Percentiles rank a stretch among this genome's conserved stretches.
Conservation (phyloP, 768 basidiomycete species). For the Leccinum boreale region DNA sequence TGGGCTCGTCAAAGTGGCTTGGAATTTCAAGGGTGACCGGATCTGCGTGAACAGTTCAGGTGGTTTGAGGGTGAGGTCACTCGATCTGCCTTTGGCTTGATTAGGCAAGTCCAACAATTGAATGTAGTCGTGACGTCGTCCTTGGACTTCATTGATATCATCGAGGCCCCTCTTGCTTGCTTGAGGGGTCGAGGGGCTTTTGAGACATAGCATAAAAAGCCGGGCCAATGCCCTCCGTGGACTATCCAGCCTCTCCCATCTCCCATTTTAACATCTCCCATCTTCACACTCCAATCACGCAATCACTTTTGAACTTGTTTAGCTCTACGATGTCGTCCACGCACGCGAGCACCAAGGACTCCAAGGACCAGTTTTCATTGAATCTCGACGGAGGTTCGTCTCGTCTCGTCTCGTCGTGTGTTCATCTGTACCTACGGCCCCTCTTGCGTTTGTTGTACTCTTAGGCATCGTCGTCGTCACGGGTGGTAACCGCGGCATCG, state of each 20-base stretch:
- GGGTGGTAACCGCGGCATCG: conserved; percentile 62
- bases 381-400: conserved; percentile 29
- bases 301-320: conserved; percentile 6
- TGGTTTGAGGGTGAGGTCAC: conserved; percentile 11
- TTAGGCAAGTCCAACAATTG: conserved; percentile 5
- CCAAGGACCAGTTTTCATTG: conserved; percentile 8
- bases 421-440: not conserved
- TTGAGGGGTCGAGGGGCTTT: conserved; percentile 15
- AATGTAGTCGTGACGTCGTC: conserved; percentile 2
- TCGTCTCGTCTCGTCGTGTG: not conserved
- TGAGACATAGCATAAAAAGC: conserved; percentile 9
- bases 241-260: not conserved
- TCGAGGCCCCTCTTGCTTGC: not conserved
- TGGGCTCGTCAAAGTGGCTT: not conserved
- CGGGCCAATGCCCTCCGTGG: not conserved
- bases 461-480: conserved; percentile 52
- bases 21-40: not conserved
- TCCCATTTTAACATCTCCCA: not conserved
- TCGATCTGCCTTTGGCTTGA: conserved; percentile 9
- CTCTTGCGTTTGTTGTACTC: conserved; percentile 7
- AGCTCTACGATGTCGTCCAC: conserved; percentile 5
- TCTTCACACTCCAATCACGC: not conserved
- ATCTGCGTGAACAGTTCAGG: not conserved
- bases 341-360: not conserved
- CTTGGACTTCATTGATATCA: not conserved